A percentile compares a stretch with the other conserved stretches of the same genome.
phyloP scores from a whole-genome alignment of 352 stramenopile species.

The Pythium chondricola region DNA sequence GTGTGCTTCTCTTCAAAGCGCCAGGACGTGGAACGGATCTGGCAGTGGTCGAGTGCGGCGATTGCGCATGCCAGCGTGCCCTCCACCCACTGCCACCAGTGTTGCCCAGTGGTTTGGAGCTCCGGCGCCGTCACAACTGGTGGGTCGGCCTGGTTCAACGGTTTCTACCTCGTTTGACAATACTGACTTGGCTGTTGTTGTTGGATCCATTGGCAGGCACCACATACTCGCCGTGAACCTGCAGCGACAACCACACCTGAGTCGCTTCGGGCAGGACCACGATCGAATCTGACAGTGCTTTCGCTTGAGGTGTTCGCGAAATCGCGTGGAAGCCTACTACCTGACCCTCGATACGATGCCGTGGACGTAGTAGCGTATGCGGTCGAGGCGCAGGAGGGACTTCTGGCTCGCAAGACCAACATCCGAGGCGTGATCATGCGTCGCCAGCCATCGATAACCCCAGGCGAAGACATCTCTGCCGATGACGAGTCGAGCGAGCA shows the following conservation, averaged over 20 bases:
- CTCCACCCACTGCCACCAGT: constrained; percentile 3
- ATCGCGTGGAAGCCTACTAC: constrained; percentile 50
- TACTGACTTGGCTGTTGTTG: background rate
- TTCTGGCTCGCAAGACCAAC: constrained; percentile 38
- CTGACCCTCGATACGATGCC: constrained; percentile 61
- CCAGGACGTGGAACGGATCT: background rate
- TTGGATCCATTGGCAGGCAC: background rate
- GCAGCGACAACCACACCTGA: no score
- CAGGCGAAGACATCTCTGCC: background rate
- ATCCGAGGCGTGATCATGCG: constrained; percentile 49
- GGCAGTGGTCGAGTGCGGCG: background rate
- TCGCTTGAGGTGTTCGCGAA: constrained; percentile 69
- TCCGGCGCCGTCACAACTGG: constrained; percentile 5
- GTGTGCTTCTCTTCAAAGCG: no score
- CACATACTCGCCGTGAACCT: constrained; percentile 1
- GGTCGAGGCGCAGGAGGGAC: constrained; percentile 70
- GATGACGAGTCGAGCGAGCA: constrained; percentile 5
- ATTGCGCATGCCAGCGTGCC: constrained; percentile 7
- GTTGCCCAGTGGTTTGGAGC: constrained; percentile 6
- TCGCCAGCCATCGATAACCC: constrained; percentile 1
- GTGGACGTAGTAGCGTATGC: constrained; percentile 60
- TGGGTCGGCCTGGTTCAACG: no score
- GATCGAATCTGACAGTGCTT: constrained; percentile 77
- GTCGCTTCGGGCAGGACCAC: no score
- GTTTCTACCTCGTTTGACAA: no score